These are phyloP conservation scores for Cavenderia fasciculata DNA, from an alignment of 78 protist species.

Conservation along the genomic window DNA sequence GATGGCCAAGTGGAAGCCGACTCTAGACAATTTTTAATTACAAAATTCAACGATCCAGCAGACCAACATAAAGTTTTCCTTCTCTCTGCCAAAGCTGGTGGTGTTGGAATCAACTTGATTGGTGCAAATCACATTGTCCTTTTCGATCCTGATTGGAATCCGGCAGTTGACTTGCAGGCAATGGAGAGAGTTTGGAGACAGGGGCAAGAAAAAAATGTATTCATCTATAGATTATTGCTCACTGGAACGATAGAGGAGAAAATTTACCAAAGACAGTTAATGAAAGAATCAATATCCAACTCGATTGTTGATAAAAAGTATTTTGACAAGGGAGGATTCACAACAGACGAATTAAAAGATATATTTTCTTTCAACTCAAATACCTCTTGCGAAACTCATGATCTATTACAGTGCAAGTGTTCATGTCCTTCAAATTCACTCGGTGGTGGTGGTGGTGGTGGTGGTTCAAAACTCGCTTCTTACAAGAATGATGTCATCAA, in stretches of 20 bases:
- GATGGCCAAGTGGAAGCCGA: conserved; percentile 82
- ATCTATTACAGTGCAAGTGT: conserved; percentile 55
- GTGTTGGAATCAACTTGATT: conserved; percentile 96
- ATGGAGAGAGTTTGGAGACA: conserved; percentile 98
- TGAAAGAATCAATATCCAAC: conserved; percentile 83
- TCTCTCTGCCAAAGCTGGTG: conserved; percentile 93
- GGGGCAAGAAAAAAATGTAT: conserved; percentile 92
- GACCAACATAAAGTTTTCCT: conserved; percentile 76
- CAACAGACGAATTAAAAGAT: conserved; percentile 63
- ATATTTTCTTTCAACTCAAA: conserved; percentile 47
- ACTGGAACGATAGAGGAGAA: conserved; percentile 93
- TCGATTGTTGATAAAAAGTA: conserved; percentile 57
- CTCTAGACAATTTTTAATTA: conserved; percentile 79
- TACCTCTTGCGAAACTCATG: conserved; percentile 82
- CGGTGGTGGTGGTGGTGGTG: neutral
- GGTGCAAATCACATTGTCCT: conserved; percentile 96
- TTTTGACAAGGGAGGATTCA: conserved; percentile 25
- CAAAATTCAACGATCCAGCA: conserved; percentile 83
- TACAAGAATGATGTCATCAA: too few relatives aligned
- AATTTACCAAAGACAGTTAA: conserved; percentile 90
- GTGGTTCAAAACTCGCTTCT: neutral
- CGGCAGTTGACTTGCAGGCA: conserved; percentile 94
- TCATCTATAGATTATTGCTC: conserved; percentile 78
- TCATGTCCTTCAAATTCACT: too few relatives aligned
- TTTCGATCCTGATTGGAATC: conserved; percentile 98